These are phyloP conservation scores for Salvia miltiorrhiza DNA, from an alignment of 257 asterid species.

Conservation along the genomic window DNA sequence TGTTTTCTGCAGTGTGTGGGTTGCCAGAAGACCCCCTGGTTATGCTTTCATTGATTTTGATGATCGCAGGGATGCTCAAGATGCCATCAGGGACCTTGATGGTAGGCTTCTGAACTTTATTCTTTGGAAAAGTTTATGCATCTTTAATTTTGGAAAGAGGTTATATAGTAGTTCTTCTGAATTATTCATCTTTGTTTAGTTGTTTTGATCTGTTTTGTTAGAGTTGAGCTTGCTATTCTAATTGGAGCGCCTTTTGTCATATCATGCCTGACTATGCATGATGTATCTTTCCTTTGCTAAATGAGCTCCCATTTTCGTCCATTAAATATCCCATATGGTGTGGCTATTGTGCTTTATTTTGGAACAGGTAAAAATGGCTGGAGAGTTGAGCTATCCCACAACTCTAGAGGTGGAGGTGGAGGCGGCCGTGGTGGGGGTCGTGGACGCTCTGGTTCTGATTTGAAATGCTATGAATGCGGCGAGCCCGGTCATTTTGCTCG, in stretches of 20 bases:
- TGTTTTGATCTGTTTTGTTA: neutral
- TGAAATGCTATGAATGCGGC: conserved; percentile 92
- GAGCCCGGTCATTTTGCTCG: conserved; percentile 99
- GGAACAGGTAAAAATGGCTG: conserved; percentile 87
- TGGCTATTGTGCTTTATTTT: neutral
- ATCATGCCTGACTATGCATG: neutral
- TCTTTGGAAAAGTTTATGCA: neutral
- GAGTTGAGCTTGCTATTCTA: neutral
- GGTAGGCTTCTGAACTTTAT: conserved; percentile 32
- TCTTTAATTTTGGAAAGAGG: neutral
- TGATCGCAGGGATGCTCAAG: conserved; percentile 88
- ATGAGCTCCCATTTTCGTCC: neutral
- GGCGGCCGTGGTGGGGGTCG: conserved; percentile 72
- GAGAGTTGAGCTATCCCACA: conserved; percentile 97
- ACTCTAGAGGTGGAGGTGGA: conserved; percentile 78
- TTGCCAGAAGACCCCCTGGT: conserved; percentile 97
- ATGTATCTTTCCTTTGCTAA: neutral
- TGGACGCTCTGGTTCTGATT: conserved; percentile 85
- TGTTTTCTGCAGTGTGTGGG: conserved; percentile 77
- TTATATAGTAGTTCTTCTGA: neutral
- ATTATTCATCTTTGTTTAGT: neutral
- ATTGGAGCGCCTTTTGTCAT: neutral
- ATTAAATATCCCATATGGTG: neutral
- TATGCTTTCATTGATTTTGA: conserved; percentile 91
- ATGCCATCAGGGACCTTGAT: conserved; percentile 82